Conservation (phyloP, 768 basidiomycete species). For the Pisolithus marmoratus region DNA sequence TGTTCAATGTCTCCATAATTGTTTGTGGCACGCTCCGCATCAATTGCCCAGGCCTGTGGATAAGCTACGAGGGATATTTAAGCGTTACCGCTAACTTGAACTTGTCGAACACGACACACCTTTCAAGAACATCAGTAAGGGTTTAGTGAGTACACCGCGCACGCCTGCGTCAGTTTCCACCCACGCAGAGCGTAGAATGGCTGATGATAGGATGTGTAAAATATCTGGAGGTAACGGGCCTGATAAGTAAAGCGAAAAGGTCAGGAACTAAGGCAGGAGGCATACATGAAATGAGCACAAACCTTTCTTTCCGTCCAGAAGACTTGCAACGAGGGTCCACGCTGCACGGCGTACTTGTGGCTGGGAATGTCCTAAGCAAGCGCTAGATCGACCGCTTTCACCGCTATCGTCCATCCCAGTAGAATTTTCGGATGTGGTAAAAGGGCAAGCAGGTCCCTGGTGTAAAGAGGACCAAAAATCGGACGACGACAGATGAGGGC, state of each 20-base stretch:
- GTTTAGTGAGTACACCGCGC: conserved; percentile 62
- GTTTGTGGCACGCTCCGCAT: conserved; percentile 10
- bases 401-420: conserved; percentile 28
- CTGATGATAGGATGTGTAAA: conserved; percentile 46
- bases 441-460: conserved; percentile 40
- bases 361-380: conserved; percentile 53
- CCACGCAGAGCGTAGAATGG: conserved; percentile 63
- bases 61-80: conserved; percentile 41
- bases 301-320: conserved; percentile 44
- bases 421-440: neutral
- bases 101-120: conserved; percentile 36
- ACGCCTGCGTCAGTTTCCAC: conserved; percentile 68
- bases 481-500: conserved; percentile 24
- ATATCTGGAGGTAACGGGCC: conserved; percentile 23
- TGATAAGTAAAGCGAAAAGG: conserved; percentile 7
- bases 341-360: conserved; percentile 68
- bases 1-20: conserved; percentile 30
- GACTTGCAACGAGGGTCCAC: conserved; percentile 53
- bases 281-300: conserved; percentile 9
- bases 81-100: neutral
- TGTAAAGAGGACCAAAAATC: conserved; percentile 57
- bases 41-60: conserved; percentile 54
- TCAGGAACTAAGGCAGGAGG: conserved; percentile 13
- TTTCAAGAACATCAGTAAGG: conserved; percentile 64
- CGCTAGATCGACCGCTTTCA: conserved; percentile 9